Evolutionary conservation across 1,284 basidiomycete species (phyloP).

Genomic region (Pterulicium gracile): DNA sequence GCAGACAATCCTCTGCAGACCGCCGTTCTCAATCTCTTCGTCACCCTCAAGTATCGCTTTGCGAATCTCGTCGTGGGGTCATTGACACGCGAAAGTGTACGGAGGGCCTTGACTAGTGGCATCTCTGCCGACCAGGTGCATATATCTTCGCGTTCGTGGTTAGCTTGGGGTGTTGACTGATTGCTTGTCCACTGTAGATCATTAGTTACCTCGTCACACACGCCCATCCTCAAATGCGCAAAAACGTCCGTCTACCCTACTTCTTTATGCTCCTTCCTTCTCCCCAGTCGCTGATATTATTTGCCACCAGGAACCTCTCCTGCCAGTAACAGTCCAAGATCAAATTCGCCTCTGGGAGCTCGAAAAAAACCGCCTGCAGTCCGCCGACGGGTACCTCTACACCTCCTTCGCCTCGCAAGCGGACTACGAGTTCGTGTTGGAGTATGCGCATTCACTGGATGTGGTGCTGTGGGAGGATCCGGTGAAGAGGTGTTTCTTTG

Average conservation of each 20-base stretch:
- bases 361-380: constrained; percentile 86
- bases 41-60: constrained; percentile 87
- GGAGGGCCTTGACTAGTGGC: constrained; percentile 87
- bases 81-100: constrained; percentile 92
- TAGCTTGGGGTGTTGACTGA: constrained; percentile 2
- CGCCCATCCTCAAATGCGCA: constrained; percentile 97
- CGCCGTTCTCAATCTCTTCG: constrained; percentile 91
- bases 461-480: constrained; percentile 75
- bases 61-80: constrained; percentile 94
- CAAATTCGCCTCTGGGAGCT: constrained; percentile 98
- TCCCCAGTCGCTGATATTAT: constrained; percentile 1
- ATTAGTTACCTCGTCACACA: constrained; percentile 92
- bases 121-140: constrained; percentile 93
- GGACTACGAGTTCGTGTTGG: constrained; percentile 80
- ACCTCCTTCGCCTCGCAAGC: constrained; percentile 78
- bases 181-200: constrained; percentile 45
- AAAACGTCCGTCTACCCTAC: constrained; percentile 50
- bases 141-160: constrained; percentile 17
- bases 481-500: constrained; percentile 73
- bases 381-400: constrained; percentile 82
- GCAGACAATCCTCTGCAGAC: constrained; percentile 92
- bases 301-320: constrained; percentile 63
- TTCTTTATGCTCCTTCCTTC: constrained; percentile 9
- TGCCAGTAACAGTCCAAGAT: constrained; percentile 95
- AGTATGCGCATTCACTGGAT: constrained; percentile 76